Evolutionary conservation across 2,329 filamentous ascomycete genomes (phyloP), one percentile per base, ranked within the genome.

Genomic region (Sporothrix schenckii): DNA sequence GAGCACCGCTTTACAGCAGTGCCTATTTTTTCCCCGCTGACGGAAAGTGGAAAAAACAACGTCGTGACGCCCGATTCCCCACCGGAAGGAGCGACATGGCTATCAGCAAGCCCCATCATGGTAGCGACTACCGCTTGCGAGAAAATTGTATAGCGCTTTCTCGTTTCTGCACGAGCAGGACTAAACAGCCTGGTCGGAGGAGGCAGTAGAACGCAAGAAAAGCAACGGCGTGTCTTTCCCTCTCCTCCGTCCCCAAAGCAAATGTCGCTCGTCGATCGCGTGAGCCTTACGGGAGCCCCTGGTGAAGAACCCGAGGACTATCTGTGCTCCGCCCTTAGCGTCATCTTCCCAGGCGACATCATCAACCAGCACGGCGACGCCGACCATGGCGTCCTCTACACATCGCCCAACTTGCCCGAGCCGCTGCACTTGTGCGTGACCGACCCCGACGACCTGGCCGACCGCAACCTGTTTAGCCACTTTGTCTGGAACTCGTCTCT

Each of bases 401-500:
- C 80, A 24, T 88, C 84, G 71, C 85, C 81, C 50, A 80, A 81
- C 71, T 81, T 87, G 19, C 83, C 81, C 19, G 77, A 76, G 68
- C 80, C 82, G 13, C 76, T 87, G 58, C 73, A 77, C 58, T 80
- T 87, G 74, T 79, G 79, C 10, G 80, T 86, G 21, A 78, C 82
- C 27, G 81, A 86, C 74, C 88, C 80, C 14, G 77, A 80, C 44
- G 81, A 78, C 44, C 86, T 89, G 69, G 79, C 83, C 41, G 85
- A 88, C 74, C 80, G 89, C 66, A 78, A 79, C 24, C 83, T 92
- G 58, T 92, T 92, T 77, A 88, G 88, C 72, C 90, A 93, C 77
- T 92, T 89, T 77, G 79, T 92, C 34, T 93, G 90, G 90, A 93
- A 93, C 79, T 83, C 89, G 7, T 84, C 82, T 21, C 77, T 89